These are phyloP conservation scores for Sphaerulina populicola DNA, from an alignment of 2,329 filamentous ascomycete species.

Conservation along the genomic window DNA sequence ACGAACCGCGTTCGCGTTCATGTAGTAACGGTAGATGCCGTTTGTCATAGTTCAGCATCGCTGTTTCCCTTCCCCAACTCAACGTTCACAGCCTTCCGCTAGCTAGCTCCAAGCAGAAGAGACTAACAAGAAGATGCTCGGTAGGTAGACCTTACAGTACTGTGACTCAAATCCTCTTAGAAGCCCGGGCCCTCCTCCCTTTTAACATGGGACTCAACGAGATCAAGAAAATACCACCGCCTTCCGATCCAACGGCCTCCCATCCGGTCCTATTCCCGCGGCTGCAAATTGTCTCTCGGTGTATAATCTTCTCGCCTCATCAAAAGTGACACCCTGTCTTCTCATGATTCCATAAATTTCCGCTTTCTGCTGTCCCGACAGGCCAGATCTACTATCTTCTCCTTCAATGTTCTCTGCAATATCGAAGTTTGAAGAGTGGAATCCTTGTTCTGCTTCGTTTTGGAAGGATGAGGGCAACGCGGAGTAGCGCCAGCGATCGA, in stretches of 20 bases:
- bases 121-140: too few species aligned
- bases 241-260: constrained; percentile 81
- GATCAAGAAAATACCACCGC: constrained; percentile 79
- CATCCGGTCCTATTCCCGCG: constrained; percentile 82
- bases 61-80: too few species aligned
- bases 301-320: constrained; percentile 79
- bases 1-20: neutral
- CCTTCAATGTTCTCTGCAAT: constrained; percentile 69
- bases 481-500: constrained; percentile 54
- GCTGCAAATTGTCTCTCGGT: constrained; percentile 79
- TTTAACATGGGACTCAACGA: neutral
- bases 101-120: too few species aligned
- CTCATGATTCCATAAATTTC: constrained; percentile 90
- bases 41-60: neutral
- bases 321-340: constrained; percentile 69
- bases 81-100: too few species aligned
- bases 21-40: neutral
- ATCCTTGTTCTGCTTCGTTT: constrained; percentile 77
- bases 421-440: constrained; percentile 77
- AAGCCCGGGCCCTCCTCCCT: too few species aligned
- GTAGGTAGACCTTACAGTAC: too few species aligned
- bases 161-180: too few species aligned
- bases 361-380: constrained; percentile 71
- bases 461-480: constrained; percentile 66
- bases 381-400: constrained; percentile 68